These are phyloP conservation scores for Stereum hirsutum DNA, from an alignment of 1,284 basidiomycete genomes.

Conservation along the genomic window DNA sequence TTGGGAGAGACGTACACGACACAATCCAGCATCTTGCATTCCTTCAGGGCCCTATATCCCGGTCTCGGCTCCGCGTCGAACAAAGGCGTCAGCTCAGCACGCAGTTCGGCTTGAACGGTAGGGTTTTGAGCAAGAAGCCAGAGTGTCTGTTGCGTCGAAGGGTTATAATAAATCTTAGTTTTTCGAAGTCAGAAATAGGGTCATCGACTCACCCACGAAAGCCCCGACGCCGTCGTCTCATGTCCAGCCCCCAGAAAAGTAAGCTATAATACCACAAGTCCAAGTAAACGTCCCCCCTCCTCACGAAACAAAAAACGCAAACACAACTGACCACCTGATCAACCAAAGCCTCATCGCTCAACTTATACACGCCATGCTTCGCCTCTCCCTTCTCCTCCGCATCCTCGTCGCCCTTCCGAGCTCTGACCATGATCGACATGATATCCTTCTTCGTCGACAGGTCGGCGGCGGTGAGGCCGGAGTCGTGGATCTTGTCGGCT, in stretches of 20 bases:
- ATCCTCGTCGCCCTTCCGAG: slow-evolving; percentile 16
- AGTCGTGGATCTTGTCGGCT: slow-evolving; percentile 28
- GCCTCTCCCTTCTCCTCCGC: slow-evolving; percentile 14
- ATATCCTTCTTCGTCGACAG: slow-evolving; percentile 26
- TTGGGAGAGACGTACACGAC: slow-evolving; percentile 28
- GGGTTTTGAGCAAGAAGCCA: slow-evolving; percentile 28
- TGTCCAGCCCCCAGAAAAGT: slow-evolving; percentile 45
- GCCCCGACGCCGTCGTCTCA: slow-evolving; percentile 39
- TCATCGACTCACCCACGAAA: slow-evolving; percentile 29
- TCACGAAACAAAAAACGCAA: background rate
- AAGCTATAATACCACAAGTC: slow-evolving; percentile 19
- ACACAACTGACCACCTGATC: slow-evolving; percentile 33
- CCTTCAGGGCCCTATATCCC: slow-evolving; percentile 36
- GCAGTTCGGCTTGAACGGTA: slow-evolving; percentile 29
- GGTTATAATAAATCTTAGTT: too few species aligned
- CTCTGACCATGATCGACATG: slow-evolving; percentile 38
- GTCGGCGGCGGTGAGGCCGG: slow-evolving; percentile 8
- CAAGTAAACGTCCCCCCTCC: background rate
- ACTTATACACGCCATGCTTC: slow-evolving; percentile 22
- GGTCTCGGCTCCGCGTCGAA: slow-evolving; percentile 27
- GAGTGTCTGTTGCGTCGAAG: too few species aligned
- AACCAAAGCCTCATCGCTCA: slow-evolving; percentile 38
- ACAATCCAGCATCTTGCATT: slow-evolving; percentile 35
- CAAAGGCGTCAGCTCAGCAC: slow-evolving; percentile 30
- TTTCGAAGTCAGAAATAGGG: background rate